Evolutionary conservation across 2,329 filamentous ascomycete species (phyloP).

Genomic region (Aspergillus sp.): DNA sequence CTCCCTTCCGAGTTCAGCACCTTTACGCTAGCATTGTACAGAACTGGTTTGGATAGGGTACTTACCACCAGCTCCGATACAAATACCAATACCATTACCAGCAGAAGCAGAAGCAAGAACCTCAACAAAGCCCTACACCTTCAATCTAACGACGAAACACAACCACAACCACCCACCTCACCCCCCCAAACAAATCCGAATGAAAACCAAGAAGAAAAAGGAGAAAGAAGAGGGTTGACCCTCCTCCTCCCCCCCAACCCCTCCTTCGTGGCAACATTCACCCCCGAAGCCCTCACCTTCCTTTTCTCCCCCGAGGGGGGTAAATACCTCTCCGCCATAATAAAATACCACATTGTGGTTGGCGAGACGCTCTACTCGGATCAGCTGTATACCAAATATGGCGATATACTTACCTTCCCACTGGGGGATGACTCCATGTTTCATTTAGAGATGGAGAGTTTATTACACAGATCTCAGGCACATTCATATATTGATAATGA

Average conservation of each 20-base stretch:
- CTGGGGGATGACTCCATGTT: no score
- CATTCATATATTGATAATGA: constrained; percentile 47
- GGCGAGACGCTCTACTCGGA: constrained; percentile 81
- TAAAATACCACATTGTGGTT: constrained; percentile 76
- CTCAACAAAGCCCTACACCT: no score
- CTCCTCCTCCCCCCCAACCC: constrained; percentile 79
- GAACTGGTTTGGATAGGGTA: constrained; percentile 68
- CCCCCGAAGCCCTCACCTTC: constrained; percentile 74
- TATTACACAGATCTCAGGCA: no score
- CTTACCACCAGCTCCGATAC: constrained; percentile 44
- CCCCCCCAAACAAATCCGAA: constrained; percentile 23
- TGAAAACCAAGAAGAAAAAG: not conserved
- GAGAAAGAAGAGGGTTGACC: constrained; percentile 60
- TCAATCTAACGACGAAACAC: no score
- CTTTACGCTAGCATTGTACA: constrained; percentile 70
- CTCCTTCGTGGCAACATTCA: constrained; percentile 72
- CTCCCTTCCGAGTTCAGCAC: constrained; percentile 76
- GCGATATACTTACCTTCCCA: constrained; percentile 23
- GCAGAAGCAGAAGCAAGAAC: constrained; percentile 27
- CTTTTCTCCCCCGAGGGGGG: constrained; percentile 75
- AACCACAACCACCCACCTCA: constrained; percentile 27
- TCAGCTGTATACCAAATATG: constrained; percentile 60
- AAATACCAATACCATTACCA: not conserved
- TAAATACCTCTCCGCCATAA: constrained; percentile 74
- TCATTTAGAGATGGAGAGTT: no score